Evolutionary conservation across 2,329 filamentous ascomycete species (phyloP), one percentile per base, ranked within the genome.

Genomic region (Scedosporium aurantiacum): DNA sequence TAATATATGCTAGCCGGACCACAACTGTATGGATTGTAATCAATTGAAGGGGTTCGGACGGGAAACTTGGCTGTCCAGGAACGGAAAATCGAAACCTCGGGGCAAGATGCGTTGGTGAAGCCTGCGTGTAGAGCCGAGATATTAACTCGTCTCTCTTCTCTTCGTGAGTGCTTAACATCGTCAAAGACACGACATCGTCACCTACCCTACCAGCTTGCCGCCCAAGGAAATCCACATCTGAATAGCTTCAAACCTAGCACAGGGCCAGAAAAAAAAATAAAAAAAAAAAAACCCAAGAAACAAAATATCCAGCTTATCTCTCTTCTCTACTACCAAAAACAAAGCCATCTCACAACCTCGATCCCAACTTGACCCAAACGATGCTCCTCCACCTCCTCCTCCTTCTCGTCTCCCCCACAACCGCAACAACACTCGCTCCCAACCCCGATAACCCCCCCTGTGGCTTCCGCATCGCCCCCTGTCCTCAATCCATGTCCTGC

Each of bases 381-480:
- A 47, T 47, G 43, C 43, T 47, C n/a, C n/a, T 47, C 50, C 23
- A 54, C 50, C 50, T 23, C 50, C 12, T 5, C 18, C 50, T 28
- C 7, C 43, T 23, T 18, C 7, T 23, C 18, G 21, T 12, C n/a
- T 12, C 23, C 50, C 23, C 12, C 23, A 27, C 50, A 18, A 54
- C 12, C 23, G 18, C 50, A 54, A 16, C 50, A 12, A 23, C 12
- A 4, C 50, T 14, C 5, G 3, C 50, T 14, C 23, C 23, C 18
- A 23, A 27, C 50, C 10, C 6, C 7, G 23, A 23, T 21, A 12
- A 6, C 2, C 64, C 50, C 8, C 43, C 60, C 6, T 73, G 72
- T 62, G 70, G 71, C 55, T 58, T 66, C 64, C 69, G 69, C 41
- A 67, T 69, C 1, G 70, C 69, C 0, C 68, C 68, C 0, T 74